phyloP scores from a whole-genome alignment of 2,329 filamentous ascomycete genomes.

The Cladosporium sp. region DNA sequence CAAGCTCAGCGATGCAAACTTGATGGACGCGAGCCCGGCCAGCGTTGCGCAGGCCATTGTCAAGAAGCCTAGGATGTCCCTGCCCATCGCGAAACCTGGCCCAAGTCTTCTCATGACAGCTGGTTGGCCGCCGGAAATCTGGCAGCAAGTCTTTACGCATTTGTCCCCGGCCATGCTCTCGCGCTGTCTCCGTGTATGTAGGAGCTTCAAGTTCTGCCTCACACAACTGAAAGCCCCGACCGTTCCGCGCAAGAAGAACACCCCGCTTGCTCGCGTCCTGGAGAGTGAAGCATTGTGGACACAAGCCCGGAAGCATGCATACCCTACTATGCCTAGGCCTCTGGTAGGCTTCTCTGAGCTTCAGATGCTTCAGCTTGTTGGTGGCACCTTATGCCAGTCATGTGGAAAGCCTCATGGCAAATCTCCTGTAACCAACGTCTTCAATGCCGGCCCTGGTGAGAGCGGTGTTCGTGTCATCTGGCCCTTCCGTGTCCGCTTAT shows the following conservation, averaged over 20 bases:
- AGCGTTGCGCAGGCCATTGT: conserved; percentile 18
- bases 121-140: conserved; percentile 27
- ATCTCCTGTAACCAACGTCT: conserved; percentile 42
- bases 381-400: conserved; percentile 65
- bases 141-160: conserved; percentile 37
- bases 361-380: conserved; percentile 73
- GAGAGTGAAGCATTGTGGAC: conserved; percentile 71
- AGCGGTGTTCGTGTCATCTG: conserved; percentile 66
- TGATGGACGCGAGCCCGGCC: conserved; percentile 18
- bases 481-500: conserved; percentile 68
- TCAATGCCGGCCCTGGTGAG: conserved; percentile 62
- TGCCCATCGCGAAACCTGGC: neutral
- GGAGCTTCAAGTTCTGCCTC: conserved; percentile 32
- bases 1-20: conserved; percentile 28
- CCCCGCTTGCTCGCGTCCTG: conserved; percentile 34
- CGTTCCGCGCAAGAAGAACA: conserved; percentile 6
- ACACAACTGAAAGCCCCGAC: conserved; percentile 26
- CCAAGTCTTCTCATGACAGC: conserved; percentile 17
- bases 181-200: conserved; percentile 35
- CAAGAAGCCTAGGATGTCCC: conserved; percentile 29
- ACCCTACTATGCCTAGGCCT: conserved; percentile 68
- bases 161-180: conserved; percentile 36
- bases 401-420: conserved; percentile 53
- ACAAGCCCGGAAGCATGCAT: conserved; percentile 64
- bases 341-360: conserved; percentile 66